A percentile compares a stretch with the other conserved stretches of the same genome.
Conservation (phyloP, 129 eudicot genomes). For the Sambucus nigra region DNA sequence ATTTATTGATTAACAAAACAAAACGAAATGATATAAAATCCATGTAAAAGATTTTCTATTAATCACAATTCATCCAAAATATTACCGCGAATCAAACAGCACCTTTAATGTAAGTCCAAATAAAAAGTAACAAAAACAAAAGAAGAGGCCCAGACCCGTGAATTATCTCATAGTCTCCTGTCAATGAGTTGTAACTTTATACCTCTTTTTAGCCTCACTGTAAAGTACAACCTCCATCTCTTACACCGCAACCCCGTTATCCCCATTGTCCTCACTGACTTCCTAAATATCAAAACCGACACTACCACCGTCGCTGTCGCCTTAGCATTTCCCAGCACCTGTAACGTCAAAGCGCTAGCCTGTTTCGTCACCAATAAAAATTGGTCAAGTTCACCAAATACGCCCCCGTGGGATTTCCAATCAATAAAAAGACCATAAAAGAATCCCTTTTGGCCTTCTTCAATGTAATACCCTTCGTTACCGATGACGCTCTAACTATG, state of each 20-base stretch:
- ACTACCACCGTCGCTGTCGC: constrained; percentile 73
- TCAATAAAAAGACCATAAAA: constrained; percentile 53
- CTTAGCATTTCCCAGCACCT: constrained; percentile 77
- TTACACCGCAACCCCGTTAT: constrained; percentile 63
- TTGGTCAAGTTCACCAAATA: constrained; percentile 73
- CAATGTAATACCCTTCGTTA: constrained; percentile 30
- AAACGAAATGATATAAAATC: too few species aligned
- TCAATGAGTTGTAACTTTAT: constrained; percentile 65
- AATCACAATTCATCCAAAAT: too few species aligned
- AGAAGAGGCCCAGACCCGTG: constrained; percentile 28
- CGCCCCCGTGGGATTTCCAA: constrained; percentile 66
- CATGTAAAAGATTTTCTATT: too few species aligned
- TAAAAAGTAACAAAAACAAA: constrained; percentile 18
- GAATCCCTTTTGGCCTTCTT: constrained; percentile 47
- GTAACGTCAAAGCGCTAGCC: constrained; percentile 70
- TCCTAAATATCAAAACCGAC: constrained; percentile 66
- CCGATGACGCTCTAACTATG: too few species aligned
- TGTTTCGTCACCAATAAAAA: constrained; percentile 70
- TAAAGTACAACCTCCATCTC: constrained; percentile 76
- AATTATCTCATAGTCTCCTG: too few species aligned
- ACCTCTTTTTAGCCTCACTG: constrained; percentile 75
- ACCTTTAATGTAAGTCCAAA: constrained; percentile 15
- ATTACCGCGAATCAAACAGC: too few species aligned
- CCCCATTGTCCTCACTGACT: constrained; percentile 81
- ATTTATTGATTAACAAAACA: too few species aligned